These are phyloP conservation scores for Russula sp. DNA, from an alignment of 768 basidiomycete genomes.

Conservation along the genomic window DNA sequence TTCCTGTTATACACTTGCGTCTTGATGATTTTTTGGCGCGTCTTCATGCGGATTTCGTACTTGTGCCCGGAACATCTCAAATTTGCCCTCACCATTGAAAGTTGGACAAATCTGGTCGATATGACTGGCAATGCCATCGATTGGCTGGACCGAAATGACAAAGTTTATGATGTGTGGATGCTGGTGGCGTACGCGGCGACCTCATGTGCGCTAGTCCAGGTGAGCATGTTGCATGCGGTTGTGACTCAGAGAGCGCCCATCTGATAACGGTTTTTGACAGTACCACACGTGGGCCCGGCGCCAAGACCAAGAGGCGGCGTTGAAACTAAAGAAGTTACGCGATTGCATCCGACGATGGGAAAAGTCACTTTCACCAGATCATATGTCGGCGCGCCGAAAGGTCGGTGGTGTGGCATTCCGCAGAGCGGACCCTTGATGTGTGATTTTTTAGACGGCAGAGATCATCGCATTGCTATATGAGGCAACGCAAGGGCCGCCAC, in stretches of 20 bases:
- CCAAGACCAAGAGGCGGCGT: constrained; percentile 69
- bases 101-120: constrained; percentile 70
- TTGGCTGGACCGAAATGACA: constrained; percentile 83
- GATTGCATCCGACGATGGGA: constrained; percentile 90
- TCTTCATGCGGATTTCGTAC: constrained; percentile 98
- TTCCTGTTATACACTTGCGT: constrained; percentile 87
- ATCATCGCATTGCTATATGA: constrained; percentile 90
- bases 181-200: constrained; percentile 85
- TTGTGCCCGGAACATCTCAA: constrained; percentile 86
- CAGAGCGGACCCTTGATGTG: constrained; percentile 16
- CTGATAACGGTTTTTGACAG: constrained; percentile 40
- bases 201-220: constrained; percentile 88
- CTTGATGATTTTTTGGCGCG: constrained; percentile 96
- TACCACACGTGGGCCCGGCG: constrained; percentile 93
- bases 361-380: constrained; percentile 79
- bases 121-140: constrained; percentile 81
- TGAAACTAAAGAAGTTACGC: constrained; percentile 71
- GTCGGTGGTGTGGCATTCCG: constrained; percentile 43
- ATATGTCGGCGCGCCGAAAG: constrained; percentile 94
- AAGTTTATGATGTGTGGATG: constrained; percentile 82
- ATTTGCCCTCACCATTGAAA: constrained; percentile 74
- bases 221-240: constrained; percentile 37
- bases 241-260: not conserved
- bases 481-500: constrained; percentile 80
- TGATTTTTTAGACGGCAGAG: constrained; percentile 68